Conservation (phyloP, 2,329 filamentous ascomycete species). For the Daldinia sp. region DNA sequence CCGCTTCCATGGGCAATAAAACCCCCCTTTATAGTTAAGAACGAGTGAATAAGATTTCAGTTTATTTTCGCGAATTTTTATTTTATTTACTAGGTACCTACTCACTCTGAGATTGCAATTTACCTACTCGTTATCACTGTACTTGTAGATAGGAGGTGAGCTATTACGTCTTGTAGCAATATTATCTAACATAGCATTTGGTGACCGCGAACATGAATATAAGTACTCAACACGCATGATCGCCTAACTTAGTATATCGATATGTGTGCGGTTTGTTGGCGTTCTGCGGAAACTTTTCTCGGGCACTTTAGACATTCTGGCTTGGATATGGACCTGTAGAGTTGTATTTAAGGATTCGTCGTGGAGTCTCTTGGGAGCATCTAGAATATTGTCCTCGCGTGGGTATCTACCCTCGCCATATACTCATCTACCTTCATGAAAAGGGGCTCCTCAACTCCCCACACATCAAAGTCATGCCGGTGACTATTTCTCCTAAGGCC, state of each 20-base stretch:
- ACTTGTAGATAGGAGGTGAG: neutral
- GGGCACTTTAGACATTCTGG: neutral
- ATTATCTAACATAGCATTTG: neutral
- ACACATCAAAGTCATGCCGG: conserved; percentile 2
- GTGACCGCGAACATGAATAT: neutral
- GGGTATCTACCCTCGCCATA: conserved; percentile 14
- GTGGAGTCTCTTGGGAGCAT: neutral
- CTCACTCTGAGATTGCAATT: neutral
- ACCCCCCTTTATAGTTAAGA: neutral
- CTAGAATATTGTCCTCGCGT: conserved; percentile 8
- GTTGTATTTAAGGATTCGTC: neutral
- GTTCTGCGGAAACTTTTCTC: neutral
- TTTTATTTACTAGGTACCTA: neutral
- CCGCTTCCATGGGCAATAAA: neutral
- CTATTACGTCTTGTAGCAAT: neutral
- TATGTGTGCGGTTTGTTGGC: neutral
- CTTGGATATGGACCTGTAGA: neutral
- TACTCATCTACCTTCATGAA: conserved; percentile 26
- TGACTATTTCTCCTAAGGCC: neutral
- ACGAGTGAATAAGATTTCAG: neutral
- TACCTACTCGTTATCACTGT: neutral
- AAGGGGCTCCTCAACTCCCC: conserved; percentile 19
- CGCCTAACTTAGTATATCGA: neutral
- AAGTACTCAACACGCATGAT: neutral
- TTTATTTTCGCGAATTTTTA: no score